Evolutionary conservation across 495 filamentous ascomycete species (phyloP).

Genomic region (Parachaetomium inaequale): DNA sequence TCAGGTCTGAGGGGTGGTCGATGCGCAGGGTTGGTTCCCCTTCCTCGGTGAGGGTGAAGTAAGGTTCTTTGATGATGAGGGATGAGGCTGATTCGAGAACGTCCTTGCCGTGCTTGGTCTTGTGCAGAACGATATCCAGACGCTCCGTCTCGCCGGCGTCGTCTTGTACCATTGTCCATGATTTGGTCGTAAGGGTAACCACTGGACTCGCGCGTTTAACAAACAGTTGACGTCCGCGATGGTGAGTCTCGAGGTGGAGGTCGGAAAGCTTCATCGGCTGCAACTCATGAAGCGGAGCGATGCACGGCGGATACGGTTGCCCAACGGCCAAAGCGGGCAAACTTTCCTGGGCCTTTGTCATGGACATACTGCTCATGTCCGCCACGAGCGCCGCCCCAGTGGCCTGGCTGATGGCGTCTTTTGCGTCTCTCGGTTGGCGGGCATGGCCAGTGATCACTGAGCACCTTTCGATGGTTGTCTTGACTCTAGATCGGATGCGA

Average conservation of each 20-base stretch:
- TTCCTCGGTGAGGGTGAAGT: slow-evolving; percentile 8
- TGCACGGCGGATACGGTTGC: slow-evolving; percentile 3
- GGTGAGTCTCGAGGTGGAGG: slow-evolving; percentile 2
- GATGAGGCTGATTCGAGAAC: neutral
- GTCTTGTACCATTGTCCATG: slow-evolving; percentile 13
- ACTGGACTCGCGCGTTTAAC: slow-evolving; percentile 7
- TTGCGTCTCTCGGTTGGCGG: neutral
- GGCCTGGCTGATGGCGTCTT: slow-evolving; percentile 7
- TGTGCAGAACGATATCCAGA: slow-evolving; percentile 1
- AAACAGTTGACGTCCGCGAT: neutral
- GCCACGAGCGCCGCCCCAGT: slow-evolving; percentile 6
- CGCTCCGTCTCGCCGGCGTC: slow-evolving; percentile 4
- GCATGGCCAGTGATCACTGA: neutral
- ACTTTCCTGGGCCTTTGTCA: neutral
- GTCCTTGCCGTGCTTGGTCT: neutral
- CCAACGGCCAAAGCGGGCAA: neutral
- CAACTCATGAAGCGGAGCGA: neutral
- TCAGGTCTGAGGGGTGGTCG: slow-evolving; percentile 4
- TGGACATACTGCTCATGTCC: neutral
- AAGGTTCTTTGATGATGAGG: slow-evolving; percentile 9
- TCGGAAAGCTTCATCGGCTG: slow-evolving; percentile 7
- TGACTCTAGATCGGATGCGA: neutral
- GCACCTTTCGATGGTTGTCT: neutral
- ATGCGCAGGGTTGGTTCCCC: slow-evolving; percentile 9
- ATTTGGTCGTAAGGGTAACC: neutral